phyloP scores from a whole-genome alignment of 805 yeast genomes.

The Wickerhamiella spandovensis region DNA sequence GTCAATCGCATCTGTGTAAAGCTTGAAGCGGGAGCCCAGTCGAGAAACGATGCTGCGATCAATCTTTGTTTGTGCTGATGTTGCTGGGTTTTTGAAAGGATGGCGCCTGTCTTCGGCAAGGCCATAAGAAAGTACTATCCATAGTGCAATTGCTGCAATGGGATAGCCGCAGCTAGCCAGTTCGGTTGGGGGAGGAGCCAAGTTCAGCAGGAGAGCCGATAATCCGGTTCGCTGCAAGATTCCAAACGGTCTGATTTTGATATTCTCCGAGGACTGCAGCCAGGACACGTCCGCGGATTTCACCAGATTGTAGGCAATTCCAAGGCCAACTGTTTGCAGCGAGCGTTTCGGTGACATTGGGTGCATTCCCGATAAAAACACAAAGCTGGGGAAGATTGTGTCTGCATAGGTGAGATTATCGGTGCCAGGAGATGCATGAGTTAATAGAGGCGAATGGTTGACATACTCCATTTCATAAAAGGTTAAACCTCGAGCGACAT shows the following conservation, averaged over 20 bases:
- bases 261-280: conserved; percentile 2
- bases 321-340: conserved; percentile 19
- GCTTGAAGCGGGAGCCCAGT: neutral
- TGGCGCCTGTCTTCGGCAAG: conserved; percentile 15
- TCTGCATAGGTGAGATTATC: conserved; percentile 20
- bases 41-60: conserved; percentile 12
- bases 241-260: conserved; percentile 16
- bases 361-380: conserved; percentile 21
- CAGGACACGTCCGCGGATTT: conserved; percentile 3
- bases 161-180: conserved; percentile 15
- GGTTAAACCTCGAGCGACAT: conserved; percentile 20
- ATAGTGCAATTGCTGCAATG: conserved; percentile 16
- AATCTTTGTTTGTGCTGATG: conserved; percentile 24
- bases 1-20: conserved; percentile 17
- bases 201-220: conserved; percentile 15
- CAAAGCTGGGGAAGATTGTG: conserved; percentile 22
- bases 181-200: conserved; percentile 6
- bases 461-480: conserved; percentile 22
- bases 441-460: conserved; percentile 11
- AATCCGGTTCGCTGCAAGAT: conserved; percentile 22
- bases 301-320: conserved; percentile 19
- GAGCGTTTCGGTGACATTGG: conserved; percentile 11
- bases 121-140: conserved; percentile 20
- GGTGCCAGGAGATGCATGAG: conserved; percentile 17
- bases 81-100: conserved; percentile 20